Percentiles rank a stretch among this genome's conserved stretches.
These are phyloP conservation scores for Rubroboletus satanas DNA, from an alignment of 768 basidiomycete genomes.

Conservation along the genomic window DNA sequence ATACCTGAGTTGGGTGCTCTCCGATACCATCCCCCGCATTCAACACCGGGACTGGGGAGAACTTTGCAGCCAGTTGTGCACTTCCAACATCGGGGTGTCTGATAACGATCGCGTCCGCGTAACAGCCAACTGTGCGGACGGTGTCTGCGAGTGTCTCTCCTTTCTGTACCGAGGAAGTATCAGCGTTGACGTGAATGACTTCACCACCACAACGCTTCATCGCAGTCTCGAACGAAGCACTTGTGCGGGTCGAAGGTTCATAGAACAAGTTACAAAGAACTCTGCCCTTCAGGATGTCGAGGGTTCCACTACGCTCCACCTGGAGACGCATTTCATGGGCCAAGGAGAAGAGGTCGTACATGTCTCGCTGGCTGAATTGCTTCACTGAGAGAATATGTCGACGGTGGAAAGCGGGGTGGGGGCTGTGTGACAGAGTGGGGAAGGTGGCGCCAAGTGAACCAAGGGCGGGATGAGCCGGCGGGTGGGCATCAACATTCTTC, in stretches of 20 bases:
- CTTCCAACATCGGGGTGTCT: slow-evolving; percentile 94
- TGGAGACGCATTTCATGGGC: slow-evolving; percentile 97
- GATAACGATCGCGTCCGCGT: slow-evolving; percentile 91
- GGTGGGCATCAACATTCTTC: slow-evolving; percentile 29
- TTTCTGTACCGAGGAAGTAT: slow-evolving; percentile 85
- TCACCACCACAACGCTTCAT: slow-evolving; percentile 98
- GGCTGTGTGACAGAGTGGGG: slow-evolving; percentile 27
- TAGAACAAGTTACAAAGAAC: slow-evolving; percentile 93
- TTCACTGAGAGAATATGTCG: slow-evolving; percentile 93
- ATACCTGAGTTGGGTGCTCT: slow-evolving; percentile 93
- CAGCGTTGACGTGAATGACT: slow-evolving; percentile 80
- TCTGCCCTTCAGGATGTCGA: slow-evolving; percentile 88
- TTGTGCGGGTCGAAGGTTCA: slow-evolving; percentile 95
- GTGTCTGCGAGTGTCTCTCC: slow-evolving; percentile 94
- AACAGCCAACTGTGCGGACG: slow-evolving; percentile 89
- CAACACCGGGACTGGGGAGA: slow-evolving; percentile 90
- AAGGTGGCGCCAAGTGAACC: slow-evolving; percentile 13
- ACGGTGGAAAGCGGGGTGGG: slow-evolving; percentile 87
- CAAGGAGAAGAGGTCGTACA: slow-evolving; percentile 90
- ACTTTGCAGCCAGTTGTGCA: slow-evolving; percentile 94
- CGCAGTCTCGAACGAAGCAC: slow-evolving; percentile 93
- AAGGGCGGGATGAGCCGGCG: slow-evolving; percentile 8
- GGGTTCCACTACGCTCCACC: slow-evolving; percentile 83
- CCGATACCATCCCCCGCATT: slow-evolving; percentile 98
- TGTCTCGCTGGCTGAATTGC: slow-evolving; percentile 84